Evolutionary conservation across 2,329 filamentous ascomycete genomes (phyloP), one percentile per base, ranked within the genome.

Genomic region (Diaporthe longicolla): DNA sequence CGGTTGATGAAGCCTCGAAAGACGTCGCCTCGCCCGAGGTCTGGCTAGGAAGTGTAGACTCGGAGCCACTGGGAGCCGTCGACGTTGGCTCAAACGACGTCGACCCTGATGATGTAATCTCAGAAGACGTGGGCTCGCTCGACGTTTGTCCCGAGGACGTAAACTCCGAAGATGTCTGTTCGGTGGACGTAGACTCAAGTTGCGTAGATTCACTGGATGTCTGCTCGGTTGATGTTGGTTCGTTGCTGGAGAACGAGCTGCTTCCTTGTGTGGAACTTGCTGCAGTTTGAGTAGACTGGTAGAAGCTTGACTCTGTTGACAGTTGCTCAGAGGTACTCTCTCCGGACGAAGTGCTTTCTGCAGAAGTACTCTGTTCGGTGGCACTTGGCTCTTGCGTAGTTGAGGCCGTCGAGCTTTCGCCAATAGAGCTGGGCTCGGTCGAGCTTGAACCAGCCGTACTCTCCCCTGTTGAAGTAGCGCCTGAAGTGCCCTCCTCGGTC

Each of bases 361-460:
- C 37, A 11, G n/a, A 21, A 26, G 58, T 43, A 11, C 58, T 63
- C 17, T 61, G 59, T 19, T 35, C 59, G 26, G 40, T 32, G 4
- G 26, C 15, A 9, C 40, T 65, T n/a, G 59, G 26, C 3, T 50
- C 59, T n/a, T n/a, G 6, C 11, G 59, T 32, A n/a, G 43, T 32
- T 21, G 37, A 29, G 2, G 3, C 15, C 8, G 52, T 55, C 17
- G 52, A 29, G 15, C 26, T 55, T 29, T 55, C 52, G 4, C 24
- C 52, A 55, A n/a, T 29, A 17, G 52, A 29, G 52, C 52, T 61
- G 57, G 57, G 9, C 19, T 63, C 59, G 1, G 59, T 63, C 59
- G 40, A 29, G 17, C 24, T 63, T 29, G 26, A n/a, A 37, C 24
- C 37, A 3, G 37, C 29, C 7, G 58, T 40, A 13, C 37, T 40